Evolutionary conservation across 371 early-diverging fungal genomes (phyloP).

Genomic region (Lichtheimia ornata): DNA sequence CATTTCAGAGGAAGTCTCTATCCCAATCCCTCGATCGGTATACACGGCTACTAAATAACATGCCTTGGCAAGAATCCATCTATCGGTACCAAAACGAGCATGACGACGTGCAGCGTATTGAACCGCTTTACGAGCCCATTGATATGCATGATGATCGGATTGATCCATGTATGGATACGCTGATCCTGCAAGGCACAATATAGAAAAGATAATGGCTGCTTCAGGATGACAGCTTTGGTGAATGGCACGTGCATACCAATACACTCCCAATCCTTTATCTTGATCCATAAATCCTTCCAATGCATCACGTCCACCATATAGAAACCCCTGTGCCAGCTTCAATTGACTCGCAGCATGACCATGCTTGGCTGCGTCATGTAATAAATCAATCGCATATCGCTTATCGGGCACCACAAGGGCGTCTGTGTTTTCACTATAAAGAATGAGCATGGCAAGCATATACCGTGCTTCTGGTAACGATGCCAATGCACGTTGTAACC

Average conservation of each 20-base stretch:
- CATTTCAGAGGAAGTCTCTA: slow-evolving; percentile 12
- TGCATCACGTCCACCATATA: slow-evolving; percentile 68
- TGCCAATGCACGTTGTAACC: slow-evolving; percentile 84
- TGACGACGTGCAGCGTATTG: slow-evolving; percentile 35
- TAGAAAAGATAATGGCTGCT: slow-evolving; percentile 80
- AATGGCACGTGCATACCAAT: slow-evolving; percentile 93
- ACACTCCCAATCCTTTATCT: slow-evolving; percentile 85
- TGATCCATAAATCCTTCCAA: slow-evolving; percentile 56
- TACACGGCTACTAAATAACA: slow-evolving; percentile 79
- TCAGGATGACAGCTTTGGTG: slow-evolving; percentile 74
- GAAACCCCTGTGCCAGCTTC: slow-evolving; percentile 90
- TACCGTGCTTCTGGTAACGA: slow-evolving; percentile 86
- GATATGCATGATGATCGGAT: slow-evolving; percentile 80
- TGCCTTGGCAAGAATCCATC: slow-evolving; percentile 63
- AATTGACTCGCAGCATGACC: slow-evolving; percentile 91
- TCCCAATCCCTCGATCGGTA: slow-evolving; percentile 71
- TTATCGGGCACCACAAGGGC: slow-evolving; percentile 50
- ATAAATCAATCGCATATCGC: slow-evolving; percentile 83
- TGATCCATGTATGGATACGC: slow-evolving; percentile 65
- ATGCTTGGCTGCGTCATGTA: slow-evolving; percentile 83
- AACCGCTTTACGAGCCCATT: slow-evolving; percentile 87
- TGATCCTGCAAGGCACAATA: slow-evolving; percentile 86
- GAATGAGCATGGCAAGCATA: slow-evolving; percentile 67
- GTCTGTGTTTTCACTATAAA: no score
- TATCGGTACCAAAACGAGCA: slow-evolving; percentile 32